phyloP scores from a whole-genome alignment of 345 rosid species.

The Brassica incana region DNA sequence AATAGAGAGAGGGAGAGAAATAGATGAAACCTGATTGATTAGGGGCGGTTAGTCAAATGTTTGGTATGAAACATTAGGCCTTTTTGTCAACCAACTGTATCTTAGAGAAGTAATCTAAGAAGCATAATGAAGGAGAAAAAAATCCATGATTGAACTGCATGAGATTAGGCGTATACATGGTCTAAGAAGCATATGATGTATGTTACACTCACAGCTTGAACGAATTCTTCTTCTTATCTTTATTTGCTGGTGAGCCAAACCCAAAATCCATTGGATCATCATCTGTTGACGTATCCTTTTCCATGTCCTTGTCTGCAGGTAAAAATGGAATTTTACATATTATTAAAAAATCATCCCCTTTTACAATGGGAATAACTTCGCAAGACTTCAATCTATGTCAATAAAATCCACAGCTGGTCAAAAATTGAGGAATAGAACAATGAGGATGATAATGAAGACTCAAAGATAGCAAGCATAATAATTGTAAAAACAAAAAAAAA shows the following conservation, averaged over 20 bases:
- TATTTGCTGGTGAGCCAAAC: constrained; percentile 47
- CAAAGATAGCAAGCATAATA: constrained; percentile 1
- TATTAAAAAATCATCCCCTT: neutral
- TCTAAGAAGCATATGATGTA: neutral
- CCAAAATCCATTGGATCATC: constrained; percentile 69
- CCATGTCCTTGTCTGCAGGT: constrained; percentile 64
- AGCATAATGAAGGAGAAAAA: too few species aligned
- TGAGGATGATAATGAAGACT: constrained; percentile 1
- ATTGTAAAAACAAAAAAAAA: neutral
- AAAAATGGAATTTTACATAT: constrained; percentile 12
- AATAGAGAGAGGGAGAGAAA: too few species aligned
- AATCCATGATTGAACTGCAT: too few species aligned
- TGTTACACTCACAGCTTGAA: constrained; percentile 66
- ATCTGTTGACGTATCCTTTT: constrained; percentile 63
- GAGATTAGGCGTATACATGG: too few species aligned
- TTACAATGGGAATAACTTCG: constrained; percentile 8
- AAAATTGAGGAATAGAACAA: neutral
- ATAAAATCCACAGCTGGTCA: neutral
- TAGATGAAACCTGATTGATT: neutral
- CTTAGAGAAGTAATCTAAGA: constrained; percentile 2
- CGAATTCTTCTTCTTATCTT: constrained; percentile 52
- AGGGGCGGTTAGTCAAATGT: neutral
- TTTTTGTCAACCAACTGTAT: constrained; percentile 7
- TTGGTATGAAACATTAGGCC: constrained; percentile 15
- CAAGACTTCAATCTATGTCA: constrained; percentile 12